Base-by-base conservation (phyloP, 805 yeast species). In the Candida maris region DNA sequence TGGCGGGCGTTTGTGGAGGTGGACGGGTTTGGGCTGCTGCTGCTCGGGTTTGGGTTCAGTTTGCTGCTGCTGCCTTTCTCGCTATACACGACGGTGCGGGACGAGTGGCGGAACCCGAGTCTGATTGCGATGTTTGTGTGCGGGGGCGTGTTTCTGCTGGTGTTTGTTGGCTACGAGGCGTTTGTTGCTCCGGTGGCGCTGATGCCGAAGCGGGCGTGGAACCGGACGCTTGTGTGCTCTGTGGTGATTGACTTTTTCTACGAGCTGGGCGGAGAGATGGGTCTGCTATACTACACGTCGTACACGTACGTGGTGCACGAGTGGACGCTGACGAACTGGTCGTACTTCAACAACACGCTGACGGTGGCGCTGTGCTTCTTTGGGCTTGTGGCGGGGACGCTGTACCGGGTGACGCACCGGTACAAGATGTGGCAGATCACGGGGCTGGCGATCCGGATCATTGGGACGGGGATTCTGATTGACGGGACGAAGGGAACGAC, bases 111-210 rank as follows among this genome's bases (percentile, higher is more conserved):
- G 15, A 65, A 62, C 41, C 65, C 69, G 24, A 61, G 66, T 37
- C 48, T 67, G 46, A 67, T 67, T 38, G 71, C 71, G 24, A 65
- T 65, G 71, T 44, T 62, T 12, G 55, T 59, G 27, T 60, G 63
- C 40, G 71, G 71, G 35, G 64, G 61, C 30, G 37, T 65, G 2
- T 37, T 65, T 4, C 39, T 67, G 23, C 47, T 65, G 18, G 24
- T 38, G 5, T 62, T 52, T 36, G 44, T 46, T 5, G 26, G 62
- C 17, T 62, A 54, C 36, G 70, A 67, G 48, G 41, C 51, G 17
- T 51, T 38, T 35, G 39, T 48, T 19, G 62, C 68, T 15, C 63
- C 67, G 25, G 56, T 49, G 45, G 68, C 71, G 15, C 49, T 57
- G 22, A 53, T 63, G 49, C 70, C 71, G 14, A 59, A 48, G 40